Base-by-base conservation (phyloP, 2,329 filamentous ascomycete species). In the Bipolaris gigantea region DNA sequence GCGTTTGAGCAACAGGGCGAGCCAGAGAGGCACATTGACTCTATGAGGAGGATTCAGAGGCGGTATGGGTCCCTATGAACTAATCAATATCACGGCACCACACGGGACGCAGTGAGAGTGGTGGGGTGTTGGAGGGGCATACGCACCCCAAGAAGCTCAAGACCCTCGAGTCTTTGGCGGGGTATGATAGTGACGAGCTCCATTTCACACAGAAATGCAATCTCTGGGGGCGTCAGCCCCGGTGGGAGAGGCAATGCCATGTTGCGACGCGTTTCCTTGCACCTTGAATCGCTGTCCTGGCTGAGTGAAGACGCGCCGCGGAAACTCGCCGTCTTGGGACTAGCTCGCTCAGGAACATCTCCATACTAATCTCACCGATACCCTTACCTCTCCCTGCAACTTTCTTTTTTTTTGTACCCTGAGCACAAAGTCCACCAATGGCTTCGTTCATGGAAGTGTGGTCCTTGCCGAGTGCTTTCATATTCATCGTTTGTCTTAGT, bases 161-260 rank as follows among this genome's bases (percentile, higher is more conserved):
- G 89, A 63, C 85, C 85, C 62, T 97, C 92, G 48, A 99, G 86
- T 60, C 89, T 85, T 74, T 97, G 92, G 49, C 94, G 89, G 33
- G 94, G 94, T 45, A 97, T 86, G 19, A 99, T 84, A 0, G 92
- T 97, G 51, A 99, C 89, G 67, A 91, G 85, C 78, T 97, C 93
- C 92, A 97, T 97, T 79, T 99, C 94, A 75, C 92, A 96, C 25
- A 97, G 80, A 71, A 97, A 99, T 46, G 92, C 89, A 41, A 95
- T 89, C 78, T 99, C 94, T 60, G 89, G 82, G 55, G 94, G 91
- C 65, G 89, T 88, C 40, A 97, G 83, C 74, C 88, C 84, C 59
- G 82, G 79, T 35, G 83, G 82, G 38, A 86, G 79, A 60, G 83
- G 83, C 62, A 86, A 81, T 47, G 84, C 84, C 85, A 87, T 87